These are phyloP conservation scores for Xeromyces bisporus DNA, from an alignment of 495 filamentous ascomycete genomes.

Conservation along the genomic window DNA sequence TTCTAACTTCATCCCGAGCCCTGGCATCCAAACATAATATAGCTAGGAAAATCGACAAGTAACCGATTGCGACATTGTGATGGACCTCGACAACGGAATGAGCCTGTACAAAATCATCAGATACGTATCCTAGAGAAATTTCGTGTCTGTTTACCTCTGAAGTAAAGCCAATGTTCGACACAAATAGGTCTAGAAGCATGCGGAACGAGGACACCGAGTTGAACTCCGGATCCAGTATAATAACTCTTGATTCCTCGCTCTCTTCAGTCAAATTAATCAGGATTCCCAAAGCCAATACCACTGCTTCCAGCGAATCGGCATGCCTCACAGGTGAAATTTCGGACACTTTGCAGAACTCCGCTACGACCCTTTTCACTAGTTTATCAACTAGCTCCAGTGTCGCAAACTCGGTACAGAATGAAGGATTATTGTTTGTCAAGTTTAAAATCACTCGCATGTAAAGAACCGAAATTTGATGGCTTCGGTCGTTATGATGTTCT, in stretches of 20 bases:
- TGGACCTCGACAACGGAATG: slow-evolving; percentile 71
- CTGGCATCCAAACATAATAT: slow-evolving; percentile 50
- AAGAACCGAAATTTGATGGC: slow-evolving; percentile 11
- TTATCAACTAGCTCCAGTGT: slow-evolving; percentile 35
- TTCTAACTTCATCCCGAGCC: slow-evolving; percentile 32
- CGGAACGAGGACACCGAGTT: slow-evolving; percentile 19
- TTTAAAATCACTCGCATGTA: slow-evolving; percentile 65
- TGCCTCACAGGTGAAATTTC: slow-evolving; percentile 27
- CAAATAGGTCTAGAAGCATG: slow-evolving; percentile 27
- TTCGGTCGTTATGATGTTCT: slow-evolving; percentile 3
- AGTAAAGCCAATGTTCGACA: slow-evolving; percentile 19
- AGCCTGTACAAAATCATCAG: slow-evolving; percentile 34
- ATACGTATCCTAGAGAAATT: not conserved
- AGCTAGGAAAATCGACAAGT: slow-evolving; percentile 70
- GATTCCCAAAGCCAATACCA: slow-evolving; percentile 66
- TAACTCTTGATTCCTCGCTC: slow-evolving; percentile 34
- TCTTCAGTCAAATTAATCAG: slow-evolving; percentile 84
- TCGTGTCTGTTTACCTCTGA: slow-evolving; percentile 26
- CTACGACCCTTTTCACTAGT: slow-evolving; percentile 35
- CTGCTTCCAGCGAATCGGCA: slow-evolving; percentile 41
- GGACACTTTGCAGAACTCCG: slow-evolving; percentile 21
- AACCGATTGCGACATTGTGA: slow-evolving; percentile 78
- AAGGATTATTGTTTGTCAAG: slow-evolving; percentile 64
- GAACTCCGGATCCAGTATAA: slow-evolving; percentile 15
- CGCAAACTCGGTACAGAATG: slow-evolving; percentile 49